Conservation (phyloP, 2,329 filamentous ascomycete genomes). For the Emergomyces orientalis region DNA sequence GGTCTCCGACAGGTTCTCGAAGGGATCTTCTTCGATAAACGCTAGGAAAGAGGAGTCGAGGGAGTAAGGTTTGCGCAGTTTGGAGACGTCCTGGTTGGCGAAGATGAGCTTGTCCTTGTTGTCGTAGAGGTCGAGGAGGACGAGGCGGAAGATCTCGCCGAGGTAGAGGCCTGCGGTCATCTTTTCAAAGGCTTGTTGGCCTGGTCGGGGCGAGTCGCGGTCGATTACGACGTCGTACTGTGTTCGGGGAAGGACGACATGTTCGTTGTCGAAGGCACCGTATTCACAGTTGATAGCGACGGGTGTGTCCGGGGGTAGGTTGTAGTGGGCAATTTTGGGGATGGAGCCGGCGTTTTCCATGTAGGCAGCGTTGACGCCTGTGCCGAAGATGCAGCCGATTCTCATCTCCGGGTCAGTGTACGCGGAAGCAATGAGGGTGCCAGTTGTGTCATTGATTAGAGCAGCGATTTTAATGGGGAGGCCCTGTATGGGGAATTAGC, state of each 20-base stretch:
- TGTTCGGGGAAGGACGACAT: constrained; percentile 75
- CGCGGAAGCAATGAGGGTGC: constrained; percentile 88
- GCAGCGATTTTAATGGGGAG: constrained; percentile 89
- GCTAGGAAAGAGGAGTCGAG: constrained; percentile 91
- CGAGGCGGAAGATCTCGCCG: constrained; percentile 86
- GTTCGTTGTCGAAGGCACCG: constrained; percentile 93
- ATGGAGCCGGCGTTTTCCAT: constrained; percentile 89
- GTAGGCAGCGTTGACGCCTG: constrained; percentile 95
- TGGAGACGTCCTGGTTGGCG: constrained; percentile 67
- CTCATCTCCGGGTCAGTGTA: constrained; percentile 92
- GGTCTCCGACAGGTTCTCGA: constrained; percentile 88
- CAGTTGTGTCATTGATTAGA: constrained; percentile 95
- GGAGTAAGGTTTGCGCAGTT: constrained; percentile 76
- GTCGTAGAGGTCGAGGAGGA: constrained; percentile 76
- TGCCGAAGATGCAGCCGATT: constrained; percentile 97
- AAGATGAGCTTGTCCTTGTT: constrained; percentile 69
- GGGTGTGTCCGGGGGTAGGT: constrained; percentile 69
- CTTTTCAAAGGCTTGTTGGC: constrained; percentile 94
- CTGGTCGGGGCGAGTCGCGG: constrained; percentile 81
- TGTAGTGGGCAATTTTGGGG: constrained; percentile 87
- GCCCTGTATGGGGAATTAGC: constrained; percentile 43
- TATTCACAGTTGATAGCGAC: constrained; percentile 98
- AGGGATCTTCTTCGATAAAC: constrained; percentile 88
- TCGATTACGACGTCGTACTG: constrained; percentile 82
- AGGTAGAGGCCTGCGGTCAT: constrained; percentile 95